These are phyloP conservation scores for Termitomyces sp. DNA, from an alignment of 768 basidiomycete genomes.

Conservation along the genomic window DNA sequence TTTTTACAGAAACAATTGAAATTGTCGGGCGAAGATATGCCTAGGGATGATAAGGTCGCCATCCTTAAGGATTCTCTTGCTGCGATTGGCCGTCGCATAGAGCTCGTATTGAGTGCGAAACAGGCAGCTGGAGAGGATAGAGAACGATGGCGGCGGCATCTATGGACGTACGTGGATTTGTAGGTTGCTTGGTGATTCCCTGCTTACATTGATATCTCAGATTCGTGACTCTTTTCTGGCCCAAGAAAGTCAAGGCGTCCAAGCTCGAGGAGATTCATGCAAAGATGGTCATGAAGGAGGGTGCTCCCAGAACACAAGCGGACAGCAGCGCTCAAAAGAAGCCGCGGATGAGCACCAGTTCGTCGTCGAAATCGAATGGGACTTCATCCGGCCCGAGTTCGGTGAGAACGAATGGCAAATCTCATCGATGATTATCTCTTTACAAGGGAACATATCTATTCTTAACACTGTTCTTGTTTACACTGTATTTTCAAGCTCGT, in stretches of 20 bases:
- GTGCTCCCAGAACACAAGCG: conserved; percentile 56
- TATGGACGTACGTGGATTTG: conserved; percentile 85
- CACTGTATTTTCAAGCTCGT: conserved; percentile 21
- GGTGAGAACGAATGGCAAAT: conserved; percentile 62
- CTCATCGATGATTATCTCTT: conserved; percentile 46
- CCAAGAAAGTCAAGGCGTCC: conserved; percentile 91
- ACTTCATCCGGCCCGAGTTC: conserved; percentile 41
- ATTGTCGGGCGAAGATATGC: conserved; percentile 88
- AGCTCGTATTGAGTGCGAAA: conserved; percentile 74
- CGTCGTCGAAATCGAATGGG: conserved; percentile 52
- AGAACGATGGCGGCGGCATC: conserved; percentile 86
- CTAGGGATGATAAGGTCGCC: conserved; percentile 92
- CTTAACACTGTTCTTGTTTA: conserved; percentile 16
- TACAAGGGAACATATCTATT: conserved; percentile 8
- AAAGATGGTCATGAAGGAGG: conserved; percentile 92
- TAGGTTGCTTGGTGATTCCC: background rate
- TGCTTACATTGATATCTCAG: conserved; percentile 35
- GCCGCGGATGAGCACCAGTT: conserved; percentile 47
- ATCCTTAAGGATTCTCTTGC: conserved; percentile 94
- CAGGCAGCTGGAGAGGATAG: conserved; percentile 77
- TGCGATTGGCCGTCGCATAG: conserved; percentile 91
- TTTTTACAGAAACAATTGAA: conserved; percentile 85
- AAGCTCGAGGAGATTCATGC: conserved; percentile 95
- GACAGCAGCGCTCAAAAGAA: conserved; percentile 56
- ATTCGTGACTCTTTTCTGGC: conserved; percentile 97